A percentile compares a stretch with the other conserved stretches of the same genome.
phyloP scores from a whole-genome alignment of 2,329 filamentous ascomycete species.

The Penicillium sp. region DNA sequence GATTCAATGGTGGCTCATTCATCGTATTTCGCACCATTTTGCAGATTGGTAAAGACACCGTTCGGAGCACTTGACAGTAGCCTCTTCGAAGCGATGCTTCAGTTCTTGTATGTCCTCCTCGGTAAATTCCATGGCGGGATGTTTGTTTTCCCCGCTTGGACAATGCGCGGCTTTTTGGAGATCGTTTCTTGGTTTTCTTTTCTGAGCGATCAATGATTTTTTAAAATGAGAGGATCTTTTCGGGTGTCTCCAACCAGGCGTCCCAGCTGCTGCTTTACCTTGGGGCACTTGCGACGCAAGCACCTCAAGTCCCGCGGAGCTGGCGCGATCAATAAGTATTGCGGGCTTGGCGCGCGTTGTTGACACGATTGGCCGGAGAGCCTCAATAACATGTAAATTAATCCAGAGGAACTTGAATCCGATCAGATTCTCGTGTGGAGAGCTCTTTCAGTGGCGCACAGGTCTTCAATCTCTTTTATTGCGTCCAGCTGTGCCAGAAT shows the following conservation, averaged over 20 bases:
- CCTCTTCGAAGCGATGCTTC: constrained; percentile 70
- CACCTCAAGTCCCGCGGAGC: neutral
- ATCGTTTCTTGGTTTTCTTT: neutral
- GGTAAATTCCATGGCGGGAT: constrained; percentile 30
- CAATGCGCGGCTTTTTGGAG: no score
- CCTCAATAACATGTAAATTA: neutral
- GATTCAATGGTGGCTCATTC: neutral
- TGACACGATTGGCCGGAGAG: constrained; percentile 1
- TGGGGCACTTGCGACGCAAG: neutral
- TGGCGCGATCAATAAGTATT: constrained; percentile 3
- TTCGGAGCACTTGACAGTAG: constrained; percentile 86
- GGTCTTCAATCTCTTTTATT: no score
- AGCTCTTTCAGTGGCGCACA: no score
- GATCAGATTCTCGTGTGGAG: no score
- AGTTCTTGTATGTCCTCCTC: constrained; percentile 50
- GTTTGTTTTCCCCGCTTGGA: no score
- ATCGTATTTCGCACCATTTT: constrained; percentile 64
- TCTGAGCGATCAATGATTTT: neutral
- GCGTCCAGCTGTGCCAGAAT: no score
- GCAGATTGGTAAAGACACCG: constrained; percentile 91
- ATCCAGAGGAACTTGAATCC: no score
- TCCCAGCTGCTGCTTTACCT: no score
- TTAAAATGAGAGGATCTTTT: no score
- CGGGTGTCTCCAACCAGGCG: no score
- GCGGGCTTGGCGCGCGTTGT: constrained; percentile 9